A percentile compares a stretch with the other conserved stretches of the same genome.
Evolutionary conservation across 805 yeast species (phyloP).

Genomic region (Crinitomyces ghanaensis): DNA sequence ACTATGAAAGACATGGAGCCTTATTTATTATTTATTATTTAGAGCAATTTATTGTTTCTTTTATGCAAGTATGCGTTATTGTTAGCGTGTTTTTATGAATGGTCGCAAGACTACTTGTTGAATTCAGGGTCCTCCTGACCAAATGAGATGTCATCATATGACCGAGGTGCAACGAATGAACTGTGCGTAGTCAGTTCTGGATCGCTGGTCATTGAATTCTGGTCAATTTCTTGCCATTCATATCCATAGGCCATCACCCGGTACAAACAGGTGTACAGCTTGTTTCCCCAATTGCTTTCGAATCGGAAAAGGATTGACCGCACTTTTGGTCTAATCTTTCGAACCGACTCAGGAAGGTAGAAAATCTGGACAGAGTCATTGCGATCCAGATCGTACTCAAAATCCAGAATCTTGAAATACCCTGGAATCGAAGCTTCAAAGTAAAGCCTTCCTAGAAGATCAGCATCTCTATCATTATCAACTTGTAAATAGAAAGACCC

Average conservation of each 20-base stretch:
- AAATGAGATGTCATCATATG: too few relatives aligned
- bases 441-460: neutral
- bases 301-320: slow-evolving; percentile 16
- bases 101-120: too few relatives aligned
- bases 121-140: too few relatives aligned
- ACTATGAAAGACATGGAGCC: neutral
- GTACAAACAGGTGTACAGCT: slow-evolving; percentile 23
- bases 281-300: slow-evolving; percentile 25
- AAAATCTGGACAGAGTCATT: slow-evolving; percentile 16
- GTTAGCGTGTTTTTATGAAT: too few relatives aligned
- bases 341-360: slow-evolving; percentile 12
- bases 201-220: too few relatives aligned
- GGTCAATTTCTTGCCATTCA: too few relatives aligned
- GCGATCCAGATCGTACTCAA: slow-evolving; percentile 15
- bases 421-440: slow-evolving; percentile 4
- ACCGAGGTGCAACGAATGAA: too few relatives aligned
- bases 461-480: slow-evolving; percentile 8
- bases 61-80: too few relatives aligned
- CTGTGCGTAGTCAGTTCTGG: too few relatives aligned
- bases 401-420: slow-evolving; percentile 15
- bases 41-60: too few relatives aligned
- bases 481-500: slow-evolving; percentile 22
- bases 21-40: neutral
- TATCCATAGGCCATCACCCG: slow-evolving; percentile 21
- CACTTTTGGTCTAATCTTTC: slow-evolving; percentile 10